These are phyloP conservation scores for Nymphaea colorata DNA, from an alignment of 164 flowering plant genomes.

Conservation along the genomic window DNA sequence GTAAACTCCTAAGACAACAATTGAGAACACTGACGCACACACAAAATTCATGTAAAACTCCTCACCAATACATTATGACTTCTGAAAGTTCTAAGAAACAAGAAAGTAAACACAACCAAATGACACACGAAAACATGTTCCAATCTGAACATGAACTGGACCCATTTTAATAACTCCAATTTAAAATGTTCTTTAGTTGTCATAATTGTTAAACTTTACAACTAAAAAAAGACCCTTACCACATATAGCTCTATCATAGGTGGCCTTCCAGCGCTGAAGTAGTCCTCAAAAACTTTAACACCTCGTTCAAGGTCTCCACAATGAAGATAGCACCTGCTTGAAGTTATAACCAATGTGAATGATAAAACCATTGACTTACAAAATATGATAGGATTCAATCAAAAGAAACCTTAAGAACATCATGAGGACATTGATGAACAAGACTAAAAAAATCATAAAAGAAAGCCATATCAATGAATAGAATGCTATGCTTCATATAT, in stretches of 20 bases:
- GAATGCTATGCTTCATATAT: background rate
- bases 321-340: conserved; percentile 56
- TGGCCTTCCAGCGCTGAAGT: conserved; percentile 41
- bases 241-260: conserved; percentile 50
- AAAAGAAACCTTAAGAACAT: no score
- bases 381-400: background rate
- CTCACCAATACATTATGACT: no score
- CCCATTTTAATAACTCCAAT: no score
- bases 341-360: background rate
- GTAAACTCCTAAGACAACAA: no score
- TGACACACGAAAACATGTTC: no score
- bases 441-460: background rate
- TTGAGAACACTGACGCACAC: no score
- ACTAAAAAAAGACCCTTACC: conserved; percentile 38
- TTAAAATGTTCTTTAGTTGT: no score
- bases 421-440: background rate
- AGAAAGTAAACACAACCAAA: no score
- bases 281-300: conserved; percentile 54
- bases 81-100: no score
- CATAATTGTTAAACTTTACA: no score
- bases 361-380: background rate
- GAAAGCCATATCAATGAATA: background rate
- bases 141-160: no score
- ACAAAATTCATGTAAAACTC: no score
- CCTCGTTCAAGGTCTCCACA: conserved; percentile 72